A percentile compares a stretch with the other conserved stretches of the same genome.
Conservation (phyloP, 208 protist genomes). For the Crithidia expoeki region DNA sequence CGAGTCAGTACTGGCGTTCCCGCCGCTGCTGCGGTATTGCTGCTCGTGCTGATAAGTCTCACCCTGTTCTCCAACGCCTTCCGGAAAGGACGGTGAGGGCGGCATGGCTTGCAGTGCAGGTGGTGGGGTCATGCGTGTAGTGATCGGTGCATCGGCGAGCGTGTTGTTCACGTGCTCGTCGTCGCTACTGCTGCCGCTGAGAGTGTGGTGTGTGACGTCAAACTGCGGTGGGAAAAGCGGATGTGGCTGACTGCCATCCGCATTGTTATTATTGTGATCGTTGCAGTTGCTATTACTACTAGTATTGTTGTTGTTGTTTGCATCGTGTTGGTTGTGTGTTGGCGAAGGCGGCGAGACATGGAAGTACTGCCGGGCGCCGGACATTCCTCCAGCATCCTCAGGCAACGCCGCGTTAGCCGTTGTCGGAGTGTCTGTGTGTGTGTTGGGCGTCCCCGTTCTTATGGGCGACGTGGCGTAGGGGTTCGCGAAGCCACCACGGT, state of each 20-base stretch:
- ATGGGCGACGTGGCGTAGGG: neutral
- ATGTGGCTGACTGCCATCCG: neutral
- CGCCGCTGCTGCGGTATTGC: neutral
- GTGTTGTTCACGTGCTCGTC: neutral
- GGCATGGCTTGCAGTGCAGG: neutral
- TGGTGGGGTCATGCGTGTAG: neutral
- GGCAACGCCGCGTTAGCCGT: neutral
- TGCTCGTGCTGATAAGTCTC: constrained; percentile 8
- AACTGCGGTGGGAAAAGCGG: neutral
- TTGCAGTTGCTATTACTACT: neutral
- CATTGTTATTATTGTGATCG: neutral
- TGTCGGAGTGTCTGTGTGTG: neutral
- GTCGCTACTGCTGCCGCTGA: constrained; percentile 11
- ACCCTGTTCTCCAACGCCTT: neutral
- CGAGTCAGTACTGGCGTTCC: neutral
- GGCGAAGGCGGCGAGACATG: constrained; percentile 12
- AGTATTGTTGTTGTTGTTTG: neutral
- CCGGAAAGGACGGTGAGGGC: neutral
- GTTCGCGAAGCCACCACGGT: neutral
- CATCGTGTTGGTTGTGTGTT: too few species aligned
- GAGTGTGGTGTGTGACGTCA: constrained; percentile 1
- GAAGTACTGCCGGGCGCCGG: constrained; percentile 9
- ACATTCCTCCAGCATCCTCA: neutral
- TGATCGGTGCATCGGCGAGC: neutral
- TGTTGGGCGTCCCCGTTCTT: too few species aligned